Conservation (phyloP, 352 stramenopile species). For the Globisporangium viniferum region DNA sequence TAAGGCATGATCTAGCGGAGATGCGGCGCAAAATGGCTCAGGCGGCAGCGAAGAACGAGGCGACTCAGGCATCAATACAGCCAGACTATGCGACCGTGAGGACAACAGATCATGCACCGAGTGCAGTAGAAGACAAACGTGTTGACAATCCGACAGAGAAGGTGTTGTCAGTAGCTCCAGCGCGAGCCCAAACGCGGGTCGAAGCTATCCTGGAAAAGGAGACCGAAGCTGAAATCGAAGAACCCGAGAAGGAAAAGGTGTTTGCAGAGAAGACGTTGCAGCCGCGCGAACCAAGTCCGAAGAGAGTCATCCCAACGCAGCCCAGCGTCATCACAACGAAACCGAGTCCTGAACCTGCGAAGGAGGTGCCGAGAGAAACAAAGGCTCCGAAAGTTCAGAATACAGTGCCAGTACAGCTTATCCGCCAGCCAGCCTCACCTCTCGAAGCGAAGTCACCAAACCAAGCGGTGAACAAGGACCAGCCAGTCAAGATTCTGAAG, state of each 20-base stretch:
- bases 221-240: neutral
- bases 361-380: neutral
- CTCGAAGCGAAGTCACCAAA: neutral
- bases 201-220: neutral
- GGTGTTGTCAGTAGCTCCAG: neutral
- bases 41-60: neutral
- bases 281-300: neutral
- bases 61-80: neutral
- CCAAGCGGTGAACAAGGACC: neutral
- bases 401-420: neutral
- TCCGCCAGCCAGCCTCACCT: neutral
- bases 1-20: neutral
- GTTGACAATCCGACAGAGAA: neutral
- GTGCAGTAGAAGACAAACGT: neutral
- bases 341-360: neutral
- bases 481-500: neutral
- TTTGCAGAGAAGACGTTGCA: neutral
- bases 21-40: neutral
- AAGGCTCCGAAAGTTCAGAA: too few species aligned
- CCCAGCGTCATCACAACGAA: neutral
- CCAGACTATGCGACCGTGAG: neutral
- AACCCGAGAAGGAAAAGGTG: neutral
- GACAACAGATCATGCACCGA: neutral
- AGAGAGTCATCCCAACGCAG: neutral
- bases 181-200: neutral